phyloP scores from a whole-genome alignment of 2,329 filamentous ascomycete genomes.

The Trichoderma oligosporum region DNA sequence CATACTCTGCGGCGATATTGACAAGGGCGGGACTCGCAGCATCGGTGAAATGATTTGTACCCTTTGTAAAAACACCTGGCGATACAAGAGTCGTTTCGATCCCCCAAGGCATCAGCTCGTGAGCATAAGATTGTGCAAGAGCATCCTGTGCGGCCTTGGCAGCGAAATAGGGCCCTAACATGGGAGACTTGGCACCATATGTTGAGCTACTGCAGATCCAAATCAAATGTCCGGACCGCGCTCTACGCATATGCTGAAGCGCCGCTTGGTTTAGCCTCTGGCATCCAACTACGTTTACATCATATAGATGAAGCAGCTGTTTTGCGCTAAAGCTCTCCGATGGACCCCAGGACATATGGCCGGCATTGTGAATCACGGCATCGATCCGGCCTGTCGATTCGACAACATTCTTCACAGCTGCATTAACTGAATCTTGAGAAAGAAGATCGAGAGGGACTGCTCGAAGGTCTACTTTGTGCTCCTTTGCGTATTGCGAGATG shows the following conservation, averaged over 20 bases:
- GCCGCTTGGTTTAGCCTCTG: constrained; percentile 5
- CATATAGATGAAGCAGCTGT: constrained; percentile 3
- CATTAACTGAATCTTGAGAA: constrained; percentile 1
- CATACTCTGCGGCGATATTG: not conserved
- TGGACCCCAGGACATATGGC: constrained; percentile 10
- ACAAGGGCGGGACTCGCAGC: not conserved
- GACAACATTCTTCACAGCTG: not conserved
- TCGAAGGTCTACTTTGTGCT: constrained; percentile 5
- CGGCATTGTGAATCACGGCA: constrained; percentile 8
- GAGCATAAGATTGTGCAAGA: constrained; percentile 1
- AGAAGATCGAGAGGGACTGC: not conserved
- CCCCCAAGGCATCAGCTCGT: constrained; percentile 1
- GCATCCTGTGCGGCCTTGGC: constrained; percentile 7
- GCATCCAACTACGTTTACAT: constrained; percentile 6
- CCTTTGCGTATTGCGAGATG: not conserved
- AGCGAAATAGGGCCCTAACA: constrained; percentile 8
- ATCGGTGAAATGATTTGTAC: not conserved
- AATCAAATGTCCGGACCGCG: constrained; percentile 2
- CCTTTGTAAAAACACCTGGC: constrained; percentile 6
- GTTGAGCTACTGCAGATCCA: constrained; percentile 10
- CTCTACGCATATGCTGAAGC: constrained; percentile 4
- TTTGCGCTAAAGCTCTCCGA: constrained; percentile 9
- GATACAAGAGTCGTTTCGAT: constrained; percentile 6
- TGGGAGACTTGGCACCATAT: constrained; percentile 11
- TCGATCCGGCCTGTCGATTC: constrained; percentile 8